Evolutionary conservation across 176 grass and related monocot species (phyloP).

Genomic region (Coix lacrymajobi): DNA sequence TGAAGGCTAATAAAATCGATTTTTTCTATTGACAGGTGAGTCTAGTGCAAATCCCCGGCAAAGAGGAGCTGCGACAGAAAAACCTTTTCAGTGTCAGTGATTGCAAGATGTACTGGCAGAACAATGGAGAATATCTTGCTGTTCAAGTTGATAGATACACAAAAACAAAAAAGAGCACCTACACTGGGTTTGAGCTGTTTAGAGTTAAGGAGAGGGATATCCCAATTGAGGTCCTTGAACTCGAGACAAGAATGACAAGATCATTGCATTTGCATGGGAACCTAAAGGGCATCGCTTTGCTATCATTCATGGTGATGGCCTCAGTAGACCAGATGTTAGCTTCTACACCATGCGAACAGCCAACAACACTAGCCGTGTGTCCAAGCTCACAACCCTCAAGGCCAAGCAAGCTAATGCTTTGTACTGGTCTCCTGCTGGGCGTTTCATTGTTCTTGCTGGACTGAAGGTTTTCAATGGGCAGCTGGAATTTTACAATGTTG

Average conservation of each 20-base stretch:
- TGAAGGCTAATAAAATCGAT: conserved; percentile 15
- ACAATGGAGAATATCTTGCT: conserved; percentile 85
- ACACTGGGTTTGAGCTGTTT: conserved; percentile 90
- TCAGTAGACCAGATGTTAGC: conserved; percentile 67
- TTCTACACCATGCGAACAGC: conserved; percentile 71
- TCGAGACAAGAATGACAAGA: conserved; percentile 96
- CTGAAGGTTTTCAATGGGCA: conserved; percentile 95
- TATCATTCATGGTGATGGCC: conserved; percentile 85
- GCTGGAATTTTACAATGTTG: conserved; percentile 89
- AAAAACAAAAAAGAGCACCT: conserved; percentile 92
- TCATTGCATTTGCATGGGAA: conserved; percentile 95
- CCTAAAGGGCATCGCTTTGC: conserved; percentile 93
- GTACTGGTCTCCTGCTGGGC: conserved; percentile 82
- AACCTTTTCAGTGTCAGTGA: conserved; percentile 89
- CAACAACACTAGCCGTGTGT: conserved; percentile 50
- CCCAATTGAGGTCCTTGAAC: conserved; percentile 91
- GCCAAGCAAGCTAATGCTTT: conserved; percentile 83
- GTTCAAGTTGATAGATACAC: conserved; percentile 92
- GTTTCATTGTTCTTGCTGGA: conserved; percentile 77
- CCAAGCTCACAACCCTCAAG: conserved; percentile 83
- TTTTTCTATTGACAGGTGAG: conserved; percentile 54
- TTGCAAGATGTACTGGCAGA: conserved; percentile 91
- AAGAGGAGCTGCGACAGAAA: conserved; percentile 89
- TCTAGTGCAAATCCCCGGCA: conserved; percentile 84
- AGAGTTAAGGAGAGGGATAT: conserved; percentile 90